phyloP scores from a whole-genome alignment of 495 filamentous ascomycete genomes.

The Talaromyces wortmannii region DNA sequence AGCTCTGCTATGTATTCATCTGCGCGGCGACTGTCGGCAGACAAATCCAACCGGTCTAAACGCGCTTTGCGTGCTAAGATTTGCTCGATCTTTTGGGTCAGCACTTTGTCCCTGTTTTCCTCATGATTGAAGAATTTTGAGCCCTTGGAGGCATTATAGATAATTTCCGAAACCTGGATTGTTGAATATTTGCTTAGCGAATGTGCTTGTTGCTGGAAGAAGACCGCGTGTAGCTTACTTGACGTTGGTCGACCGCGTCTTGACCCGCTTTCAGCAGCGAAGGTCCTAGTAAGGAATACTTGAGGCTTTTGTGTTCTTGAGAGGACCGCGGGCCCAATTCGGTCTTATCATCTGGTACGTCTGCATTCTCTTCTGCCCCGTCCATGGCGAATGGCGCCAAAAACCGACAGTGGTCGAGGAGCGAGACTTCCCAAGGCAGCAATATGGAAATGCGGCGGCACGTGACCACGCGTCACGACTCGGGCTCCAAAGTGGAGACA shows the following conservation, averaged over 20 bases:
- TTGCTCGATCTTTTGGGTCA: constrained; percentile 81
- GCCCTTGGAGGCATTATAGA: constrained; percentile 93
- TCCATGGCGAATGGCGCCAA: constrained; percentile 15
- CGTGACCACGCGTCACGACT: neutral
- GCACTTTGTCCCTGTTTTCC: constrained; percentile 68
- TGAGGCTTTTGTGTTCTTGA: constrained; percentile 46
- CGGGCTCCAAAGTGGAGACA: neutral
- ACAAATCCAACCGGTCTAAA: constrained; percentile 70
- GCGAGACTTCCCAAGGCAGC: neutral
- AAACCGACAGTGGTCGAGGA: neutral
- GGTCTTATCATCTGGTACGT: neutral
- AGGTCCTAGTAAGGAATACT: constrained; percentile 76
- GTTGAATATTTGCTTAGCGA: neutral
- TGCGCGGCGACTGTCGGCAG: constrained; percentile 62
- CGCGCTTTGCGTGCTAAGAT: constrained; percentile 71
- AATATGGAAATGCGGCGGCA: neutral
- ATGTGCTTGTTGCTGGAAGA: neutral
- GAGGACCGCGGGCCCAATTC: neutral
- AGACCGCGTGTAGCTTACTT: constrained; percentile 37
- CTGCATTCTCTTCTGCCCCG: neutral
- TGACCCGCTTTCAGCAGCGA: constrained; percentile 93
- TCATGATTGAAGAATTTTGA: constrained; percentile 97
- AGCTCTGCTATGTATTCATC: constrained; percentile 79
- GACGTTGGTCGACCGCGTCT: constrained; percentile 86
- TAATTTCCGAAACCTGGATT: constrained; percentile 83